Evolutionary conservation across 768 basidiomycete genomes (phyloP), one percentile per base, ranked within the genome.

Genomic region (Favolaschia claudopus): DNA sequence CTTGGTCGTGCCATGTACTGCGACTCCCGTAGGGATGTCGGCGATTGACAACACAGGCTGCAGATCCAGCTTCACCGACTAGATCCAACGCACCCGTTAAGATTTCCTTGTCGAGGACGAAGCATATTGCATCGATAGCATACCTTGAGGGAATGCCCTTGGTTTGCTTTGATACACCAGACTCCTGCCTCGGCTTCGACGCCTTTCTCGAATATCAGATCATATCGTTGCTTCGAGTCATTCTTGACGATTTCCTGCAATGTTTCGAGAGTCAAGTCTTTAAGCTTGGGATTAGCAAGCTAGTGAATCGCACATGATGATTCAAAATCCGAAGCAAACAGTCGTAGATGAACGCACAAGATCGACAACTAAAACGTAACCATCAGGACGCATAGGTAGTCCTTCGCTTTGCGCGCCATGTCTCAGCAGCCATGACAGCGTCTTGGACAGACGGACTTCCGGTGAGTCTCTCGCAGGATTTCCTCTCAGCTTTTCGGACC

Each of bases 121-220:
- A 17, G n/a, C 15, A 10, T 34, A 38, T 34, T 12, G 20, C 4
- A 38, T n/a, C n/a, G n/a, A 32, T 25, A 37, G 61, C 78, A 24
- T 58, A 89, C 94, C 81, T 88, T 84, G 42, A 96, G 78, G 0
- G 93, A 91, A 75, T 96, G 95, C 0, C 95, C 95, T 72, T 96
- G 95, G 65, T 92, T 94, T 8, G 95, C 95, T 32, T 89, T 82
- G 64, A 96, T 93, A 89, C 89, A 92, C 91, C 92, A 92, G 5
- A 66, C 29, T 50, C 65, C 67, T 24, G 69, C 46, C 29, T 72
- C 67, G 52, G 43, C 58, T 34, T 63, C 67, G 10, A 62, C 71
- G 54, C 78, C 76, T 20, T 78, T 72, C 63, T 93, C 90, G 32
- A 77, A 71, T 12, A 85, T 46, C 56, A 90, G 76, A 69, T 82